Conservation (phyloP, 2,329 filamentous ascomycete species). For the Tolypocladium nubicola region DNA sequence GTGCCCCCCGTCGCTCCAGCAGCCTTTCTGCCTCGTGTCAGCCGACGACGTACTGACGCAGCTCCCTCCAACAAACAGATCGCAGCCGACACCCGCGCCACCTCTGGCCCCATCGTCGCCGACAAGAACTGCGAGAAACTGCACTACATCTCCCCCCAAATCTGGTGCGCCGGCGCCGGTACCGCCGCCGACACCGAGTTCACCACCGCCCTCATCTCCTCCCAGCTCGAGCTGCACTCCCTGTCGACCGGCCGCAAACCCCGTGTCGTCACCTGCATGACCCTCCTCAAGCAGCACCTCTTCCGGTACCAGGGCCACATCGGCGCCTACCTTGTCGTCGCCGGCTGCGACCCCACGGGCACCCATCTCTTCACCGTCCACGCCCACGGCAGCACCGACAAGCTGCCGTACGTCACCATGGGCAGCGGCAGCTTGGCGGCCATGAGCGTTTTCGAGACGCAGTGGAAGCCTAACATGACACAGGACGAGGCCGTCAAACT, state of each 20-base stretch:
- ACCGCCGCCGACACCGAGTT: constrained; percentile 98
- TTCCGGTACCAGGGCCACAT: constrained; percentile 98
- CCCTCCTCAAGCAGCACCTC: constrained; percentile 97
- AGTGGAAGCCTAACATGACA: constrained; percentile 74
- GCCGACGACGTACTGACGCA: not conserved
- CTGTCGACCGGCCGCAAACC: constrained; percentile 94
- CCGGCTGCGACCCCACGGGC: constrained; percentile 91
- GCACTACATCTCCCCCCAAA: constrained; percentile 96
- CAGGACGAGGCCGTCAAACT: constrained; percentile 75
- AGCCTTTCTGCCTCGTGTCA: not conserved
- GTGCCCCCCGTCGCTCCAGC: constrained; percentile 21
- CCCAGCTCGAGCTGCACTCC: constrained; percentile 93
- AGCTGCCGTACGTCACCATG: constrained; percentile 99
- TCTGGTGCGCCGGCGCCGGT: constrained; percentile 97
- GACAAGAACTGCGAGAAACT: constrained; percentile 99
- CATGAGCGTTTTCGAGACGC: constrained; percentile 96
- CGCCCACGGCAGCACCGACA: constrained; percentile 96
- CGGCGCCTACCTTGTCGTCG: constrained; percentile 93
- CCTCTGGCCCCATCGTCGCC: constrained; percentile 93
- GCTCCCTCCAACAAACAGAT: constrained; percentile 45
- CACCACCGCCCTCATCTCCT: constrained; percentile 96
- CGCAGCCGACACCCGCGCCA: constrained; percentile 95
- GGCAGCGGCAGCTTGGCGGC: constrained; percentile 90
- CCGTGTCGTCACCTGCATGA: constrained; percentile 98
- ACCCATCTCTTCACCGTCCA: constrained; percentile 95